Base-by-base conservation (phyloP, 2,329 filamentous ascomycete genomes). In the Epichloe glyceriae region DNA sequence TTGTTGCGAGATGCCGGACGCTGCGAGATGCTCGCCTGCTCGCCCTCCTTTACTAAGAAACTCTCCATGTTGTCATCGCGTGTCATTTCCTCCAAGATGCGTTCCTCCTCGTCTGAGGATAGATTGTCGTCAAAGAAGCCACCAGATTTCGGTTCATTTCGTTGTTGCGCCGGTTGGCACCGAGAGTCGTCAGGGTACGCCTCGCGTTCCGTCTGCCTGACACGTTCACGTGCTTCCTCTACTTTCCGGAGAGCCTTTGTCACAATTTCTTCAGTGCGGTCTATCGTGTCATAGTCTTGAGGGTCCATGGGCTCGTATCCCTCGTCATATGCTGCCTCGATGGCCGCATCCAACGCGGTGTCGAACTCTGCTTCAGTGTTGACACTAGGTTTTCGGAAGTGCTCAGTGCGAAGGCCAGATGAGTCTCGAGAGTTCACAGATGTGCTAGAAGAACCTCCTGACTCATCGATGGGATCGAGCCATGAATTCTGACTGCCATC, bases 311-410 rank as follows among this genome's bases (percentile, higher is more conserved):
- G 86, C 62, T 95, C 89, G 55, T 88, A 86, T 0, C 87, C 87
- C 55, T 96, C 89, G 63, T 95, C 86, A 64, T 97, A 98, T 5
- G 91, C 93, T 47, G 91, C 91, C 66, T 97, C 93, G 8, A 97
- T 90, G 14, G 93, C 93, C 22, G 90, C 91, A 68, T 97, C 91
- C 42, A 97, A 74, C 4, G 93, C 93, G 8, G 88, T 89, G 67
- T 96, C 90, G 57, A 97, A 95, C 62, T 95, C 90, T 6, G 87
- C 85, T 64, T 95, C 88, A 0, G 88, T 93, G 33, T 78, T 81
- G 43, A 82, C 82, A 56, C 86, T 91, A 3, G 75, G 64, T 37
- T 74, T 74, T 46, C 85, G 80, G 49, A 88, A 78, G 56, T 86
- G 83, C 60, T 84, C 87, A 55, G 85, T 76, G 54, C 80, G 76